Evolutionary conservation across 768 basidiomycete species (phyloP).

Genomic region (Calocera viscosa): DNA sequence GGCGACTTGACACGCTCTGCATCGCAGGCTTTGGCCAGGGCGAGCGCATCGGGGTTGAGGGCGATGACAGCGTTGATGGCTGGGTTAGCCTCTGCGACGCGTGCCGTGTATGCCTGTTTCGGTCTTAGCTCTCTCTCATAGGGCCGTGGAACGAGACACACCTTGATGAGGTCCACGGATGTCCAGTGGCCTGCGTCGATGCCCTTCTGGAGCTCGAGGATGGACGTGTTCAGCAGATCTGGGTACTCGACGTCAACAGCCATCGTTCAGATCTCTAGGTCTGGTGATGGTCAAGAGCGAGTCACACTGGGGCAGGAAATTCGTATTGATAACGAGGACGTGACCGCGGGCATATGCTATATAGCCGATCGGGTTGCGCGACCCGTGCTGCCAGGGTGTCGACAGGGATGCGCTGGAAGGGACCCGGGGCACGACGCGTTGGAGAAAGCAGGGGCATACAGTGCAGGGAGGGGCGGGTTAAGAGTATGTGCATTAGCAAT

Average conservation of each 20-base stretch:
- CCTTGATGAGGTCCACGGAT: background rate
- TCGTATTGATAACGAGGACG: background rate
- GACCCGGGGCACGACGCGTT: too few species aligned
- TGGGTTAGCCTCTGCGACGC: background rate
- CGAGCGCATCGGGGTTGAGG: background rate
- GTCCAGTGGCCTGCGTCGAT: background rate
- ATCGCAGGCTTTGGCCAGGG: background rate
- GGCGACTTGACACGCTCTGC: background rate
- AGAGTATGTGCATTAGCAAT: too few species aligned
- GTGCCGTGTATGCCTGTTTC: background rate
- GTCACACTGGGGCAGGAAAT: too few species aligned
- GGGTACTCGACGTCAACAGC: background rate
- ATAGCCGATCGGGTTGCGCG: background rate
- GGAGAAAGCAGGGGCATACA: too few species aligned
- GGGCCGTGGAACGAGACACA: background rate
- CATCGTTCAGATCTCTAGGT: background rate
- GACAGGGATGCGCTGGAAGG: background rate
- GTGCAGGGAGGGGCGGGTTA: too few species aligned
- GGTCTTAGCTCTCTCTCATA: background rate
- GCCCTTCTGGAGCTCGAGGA: background rate
- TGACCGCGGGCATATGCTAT: too few species aligned
- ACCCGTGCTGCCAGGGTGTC: background rate
- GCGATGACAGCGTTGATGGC: background rate
- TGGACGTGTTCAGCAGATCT: constrained; percentile 1
- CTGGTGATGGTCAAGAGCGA: background rate